Evolutionary conservation across 179 eudicot species (phyloP), one percentile per base, ranked within the genome.

Genomic region (Gypsophila paniculata): DNA sequence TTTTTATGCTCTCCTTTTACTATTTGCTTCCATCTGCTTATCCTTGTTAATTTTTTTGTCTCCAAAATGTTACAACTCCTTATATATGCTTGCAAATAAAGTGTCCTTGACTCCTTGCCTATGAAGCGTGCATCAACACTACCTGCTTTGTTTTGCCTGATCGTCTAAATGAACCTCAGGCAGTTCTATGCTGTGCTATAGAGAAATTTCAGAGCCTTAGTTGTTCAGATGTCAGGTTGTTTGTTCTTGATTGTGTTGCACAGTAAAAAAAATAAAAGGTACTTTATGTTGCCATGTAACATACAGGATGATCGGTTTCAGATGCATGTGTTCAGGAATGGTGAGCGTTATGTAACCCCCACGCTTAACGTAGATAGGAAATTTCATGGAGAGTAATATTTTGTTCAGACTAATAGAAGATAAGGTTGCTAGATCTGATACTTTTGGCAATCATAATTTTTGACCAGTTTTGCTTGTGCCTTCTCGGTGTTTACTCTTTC

Each of bases 301-400:
- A 46, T 46, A 44, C 22, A 9, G n/a, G 17, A 10, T 5, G 19
- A 6, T 55, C 8, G 14, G 34, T 59, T 59, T 59, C 34, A 23
- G 69, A 42, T 65, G 53, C 52, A 42, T 65, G 53, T n/a, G 44
- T 65, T 19, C 18, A 42, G 32, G n/a, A 65, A 19, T 65, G 10
- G 64, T 60, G 69, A 65, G 53, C n/a, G 57, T 48, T 48, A n/a
- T n/a, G n/a, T 23, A 22, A 11, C 70, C 22, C 68, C 57, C n/a
- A 67, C 8, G 49, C 39, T 12, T 67, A 22, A 67, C 15, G 38
- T 67, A 67, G 54, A 8, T 25, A 67, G 34, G 26, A 48, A 46
- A 23, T 46, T 2, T 54, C 70, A 49, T 48, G 57, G 57, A 15
- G 70, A 19, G 38, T 15, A 5, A 18, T 15, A 48, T 67, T 15